phyloP scores from a whole-genome alignment of 148 eudicot genomes.

The Silene latifolia region DNA sequence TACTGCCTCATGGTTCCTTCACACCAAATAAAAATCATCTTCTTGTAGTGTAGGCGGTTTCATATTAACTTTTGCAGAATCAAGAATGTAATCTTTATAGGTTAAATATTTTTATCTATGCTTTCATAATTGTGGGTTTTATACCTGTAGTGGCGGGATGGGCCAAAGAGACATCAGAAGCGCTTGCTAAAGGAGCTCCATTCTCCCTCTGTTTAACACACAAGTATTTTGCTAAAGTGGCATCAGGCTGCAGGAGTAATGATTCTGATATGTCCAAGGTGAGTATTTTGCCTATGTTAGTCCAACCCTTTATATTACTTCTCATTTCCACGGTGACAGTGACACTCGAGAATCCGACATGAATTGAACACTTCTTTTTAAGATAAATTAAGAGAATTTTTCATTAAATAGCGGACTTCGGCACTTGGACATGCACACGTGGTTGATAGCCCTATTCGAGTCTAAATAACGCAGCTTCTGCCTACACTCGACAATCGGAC shows the following conservation, averaged over 20 bases:
- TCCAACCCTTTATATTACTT: neutral
- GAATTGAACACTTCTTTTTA: too few species aligned
- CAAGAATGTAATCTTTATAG: neutral
- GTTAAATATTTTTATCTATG: neutral
- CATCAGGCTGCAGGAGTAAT: conserved; percentile 48
- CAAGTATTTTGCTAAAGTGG: conserved; percentile 68
- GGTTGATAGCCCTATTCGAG: too few species aligned
- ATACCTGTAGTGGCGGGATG: conserved; percentile 59
- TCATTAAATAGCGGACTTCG: too few species aligned
- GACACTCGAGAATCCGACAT: neutral
- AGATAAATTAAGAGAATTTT: too few species aligned
- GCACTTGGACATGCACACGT: too few species aligned
- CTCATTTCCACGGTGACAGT: neutral
- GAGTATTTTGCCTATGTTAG: conserved; percentile 18
- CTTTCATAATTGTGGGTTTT: neutral
- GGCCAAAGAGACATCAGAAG: conserved; percentile 82
- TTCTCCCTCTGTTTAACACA: conserved; percentile 73
- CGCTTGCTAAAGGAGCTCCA: conserved; percentile 77
- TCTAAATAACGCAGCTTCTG: too few species aligned
- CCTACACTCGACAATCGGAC: too few species aligned
- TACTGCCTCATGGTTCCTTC: too few species aligned
- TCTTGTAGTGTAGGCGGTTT: neutral
- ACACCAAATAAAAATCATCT: neutral
- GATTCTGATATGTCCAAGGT: conserved; percentile 61
- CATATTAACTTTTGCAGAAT: neutral